Conservation (phyloP, 2,329 filamentous ascomycete genomes). For the Pezizomycotina sp. region DNA sequence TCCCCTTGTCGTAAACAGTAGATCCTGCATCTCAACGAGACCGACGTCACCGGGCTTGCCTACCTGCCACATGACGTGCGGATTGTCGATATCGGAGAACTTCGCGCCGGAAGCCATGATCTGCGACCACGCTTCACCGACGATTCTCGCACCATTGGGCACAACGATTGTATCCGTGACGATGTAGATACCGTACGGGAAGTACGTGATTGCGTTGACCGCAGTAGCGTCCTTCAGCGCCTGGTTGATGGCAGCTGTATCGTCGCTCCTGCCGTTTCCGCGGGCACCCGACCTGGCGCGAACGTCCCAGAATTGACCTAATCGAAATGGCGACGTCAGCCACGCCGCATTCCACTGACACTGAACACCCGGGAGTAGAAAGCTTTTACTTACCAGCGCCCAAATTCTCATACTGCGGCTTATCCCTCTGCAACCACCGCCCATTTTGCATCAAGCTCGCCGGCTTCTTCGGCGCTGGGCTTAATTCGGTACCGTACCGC, state of each 20-base stretch:
- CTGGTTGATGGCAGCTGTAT: constrained; percentile 68
- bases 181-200: constrained; percentile 58
- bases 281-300: constrained; percentile 58
- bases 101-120: constrained; percentile 40
- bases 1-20: constrained; percentile 53
- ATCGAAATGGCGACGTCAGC: no score
- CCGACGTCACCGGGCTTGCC: constrained; percentile 47
- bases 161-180: constrained; percentile 41
- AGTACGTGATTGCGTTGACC: constrained; percentile 50
- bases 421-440: constrained; percentile 62
- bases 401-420: constrained; percentile 68
- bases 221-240: constrained; percentile 47
- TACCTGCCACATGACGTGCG: constrained; percentile 46
- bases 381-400: constrained; percentile 41
- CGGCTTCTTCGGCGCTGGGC: constrained; percentile 39
- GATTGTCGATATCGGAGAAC: constrained; percentile 41
- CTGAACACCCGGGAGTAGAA: no score
- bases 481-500: constrained; percentile 33
- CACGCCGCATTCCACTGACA: no score
- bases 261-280: constrained; percentile 75
- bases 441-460: constrained; percentile 42
- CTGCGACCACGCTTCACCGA: constrained; percentile 43
- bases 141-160: constrained; percentile 34
- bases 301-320: constrained; percentile 79
- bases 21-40: constrained; percentile 52